These are phyloP conservation scores for Physaria fendleri DNA, from an alignment of 345 rosid species.

Conservation along the genomic window DNA sequence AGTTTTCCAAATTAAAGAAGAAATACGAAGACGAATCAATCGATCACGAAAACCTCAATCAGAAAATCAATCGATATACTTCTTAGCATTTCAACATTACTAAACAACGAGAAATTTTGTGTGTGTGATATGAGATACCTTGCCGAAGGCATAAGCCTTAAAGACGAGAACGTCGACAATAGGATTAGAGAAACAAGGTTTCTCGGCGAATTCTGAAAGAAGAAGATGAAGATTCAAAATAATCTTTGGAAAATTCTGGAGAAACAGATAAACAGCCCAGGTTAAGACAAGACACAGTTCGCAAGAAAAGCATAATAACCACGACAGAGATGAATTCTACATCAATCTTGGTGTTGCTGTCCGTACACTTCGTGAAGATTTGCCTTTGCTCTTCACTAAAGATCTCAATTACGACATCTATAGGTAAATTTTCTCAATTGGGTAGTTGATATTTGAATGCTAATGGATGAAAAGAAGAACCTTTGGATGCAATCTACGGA, in stretches of 20 bases:
- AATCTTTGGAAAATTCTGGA: background rate
- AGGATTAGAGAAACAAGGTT: constrained; percentile 8
- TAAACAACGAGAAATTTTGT: background rate
- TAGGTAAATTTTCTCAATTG: constrained; percentile 49
- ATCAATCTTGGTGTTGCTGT: constrained; percentile 89
- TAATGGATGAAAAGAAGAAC: background rate
- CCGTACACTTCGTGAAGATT: constrained; percentile 87
- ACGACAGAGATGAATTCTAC: constrained; percentile 63
- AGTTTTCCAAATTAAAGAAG: background rate
- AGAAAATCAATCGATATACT: background rate
- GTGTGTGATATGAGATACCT: constrained; percentile 11
- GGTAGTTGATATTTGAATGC: background rate
- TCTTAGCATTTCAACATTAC: background rate
- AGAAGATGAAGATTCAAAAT: background rate
- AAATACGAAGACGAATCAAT: constrained; percentile 3
- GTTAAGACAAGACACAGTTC: constrained; percentile 27
- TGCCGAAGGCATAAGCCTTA: constrained; percentile 3
- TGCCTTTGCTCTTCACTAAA: constrained; percentile 62
- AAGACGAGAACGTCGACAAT: constrained; percentile 6
- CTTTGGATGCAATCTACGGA: constrained; percentile 2
- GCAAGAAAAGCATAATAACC: constrained; percentile 38
- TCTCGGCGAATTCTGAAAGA: constrained; percentile 4
- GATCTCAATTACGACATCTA: constrained; percentile 92
- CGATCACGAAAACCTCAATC: background rate
- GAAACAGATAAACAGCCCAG: constrained; percentile 29